These are phyloP conservation scores for Madurella fahalii DNA, from an alignment of 2,329 filamentous ascomycete genomes.

Conservation along the genomic window DNA sequence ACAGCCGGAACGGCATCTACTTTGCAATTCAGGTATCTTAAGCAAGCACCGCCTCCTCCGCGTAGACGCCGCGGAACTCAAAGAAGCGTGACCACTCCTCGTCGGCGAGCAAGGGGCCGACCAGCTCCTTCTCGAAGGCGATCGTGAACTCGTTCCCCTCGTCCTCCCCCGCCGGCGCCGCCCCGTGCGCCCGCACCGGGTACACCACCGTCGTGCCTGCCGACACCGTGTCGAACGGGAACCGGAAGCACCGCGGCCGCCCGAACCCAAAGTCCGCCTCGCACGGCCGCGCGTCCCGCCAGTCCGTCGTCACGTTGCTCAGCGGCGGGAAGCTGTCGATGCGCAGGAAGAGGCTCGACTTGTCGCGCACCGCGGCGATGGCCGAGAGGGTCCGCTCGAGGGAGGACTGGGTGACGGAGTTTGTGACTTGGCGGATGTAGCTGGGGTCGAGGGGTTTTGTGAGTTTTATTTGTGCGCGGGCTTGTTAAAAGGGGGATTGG, in stretches of 20 bases:
- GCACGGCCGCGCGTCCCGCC: conserved; percentile 31
- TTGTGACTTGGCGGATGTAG: conserved; percentile 36
- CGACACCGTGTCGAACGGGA: conserved; percentile 31
- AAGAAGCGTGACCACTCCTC: conserved; percentile 35
- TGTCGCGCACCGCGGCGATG: conserved; percentile 36
- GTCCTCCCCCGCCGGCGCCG: conserved; percentile 32
- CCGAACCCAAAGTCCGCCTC: conserved; percentile 36
- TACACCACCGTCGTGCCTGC: conserved; percentile 31
- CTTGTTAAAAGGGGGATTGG: background rate
- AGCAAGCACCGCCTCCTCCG: conserved; percentile 1
- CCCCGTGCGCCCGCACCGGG: conserved; percentile 25
- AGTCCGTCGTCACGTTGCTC: conserved; percentile 34
- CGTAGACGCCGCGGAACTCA: conserved; percentile 34
- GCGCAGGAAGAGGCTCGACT: conserved; percentile 32
- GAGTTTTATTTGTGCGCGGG: background rate
- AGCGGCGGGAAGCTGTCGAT: conserved; percentile 36
- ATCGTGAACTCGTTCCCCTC: conserved; percentile 36
- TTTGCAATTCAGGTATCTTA: too few species aligned
- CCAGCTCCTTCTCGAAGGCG: conserved; percentile 33
- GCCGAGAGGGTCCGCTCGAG: conserved; percentile 29
- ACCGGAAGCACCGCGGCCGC: conserved; percentile 32
- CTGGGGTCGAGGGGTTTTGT: background rate
- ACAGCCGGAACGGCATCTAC: too few species aligned
- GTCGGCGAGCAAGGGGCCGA: conserved; percentile 31
- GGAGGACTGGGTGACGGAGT: conserved; percentile 32